A percentile compares a stretch with the other conserved stretches of the same genome.
Conservation (phyloP, 2,329 filamentous ascomycete species). For the Alternaria hordeiaustralica region DNA sequence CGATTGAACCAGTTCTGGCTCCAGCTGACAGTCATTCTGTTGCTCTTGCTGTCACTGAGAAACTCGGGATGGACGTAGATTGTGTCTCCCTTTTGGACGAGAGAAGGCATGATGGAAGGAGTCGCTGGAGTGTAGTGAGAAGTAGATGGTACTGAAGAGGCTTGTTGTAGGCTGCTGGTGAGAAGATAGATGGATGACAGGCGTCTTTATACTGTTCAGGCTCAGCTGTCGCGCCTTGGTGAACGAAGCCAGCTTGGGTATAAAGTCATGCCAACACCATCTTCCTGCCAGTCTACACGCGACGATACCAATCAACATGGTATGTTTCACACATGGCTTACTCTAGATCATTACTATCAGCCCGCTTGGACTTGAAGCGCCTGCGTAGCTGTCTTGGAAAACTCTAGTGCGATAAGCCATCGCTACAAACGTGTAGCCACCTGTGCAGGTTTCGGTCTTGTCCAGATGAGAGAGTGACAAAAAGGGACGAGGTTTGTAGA, state of each 20-base stretch:
- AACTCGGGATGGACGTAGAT: background rate
- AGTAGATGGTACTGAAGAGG: background rate
- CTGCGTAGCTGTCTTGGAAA: fast-evolving
- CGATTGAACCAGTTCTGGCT: background rate
- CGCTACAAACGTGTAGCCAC: background rate
- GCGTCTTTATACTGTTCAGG: background rate
- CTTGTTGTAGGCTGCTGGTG: background rate
- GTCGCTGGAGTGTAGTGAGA: background rate
- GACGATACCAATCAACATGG: background rate
- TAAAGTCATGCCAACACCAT: background rate
- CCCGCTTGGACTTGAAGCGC: background rate
- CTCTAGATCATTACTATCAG: background rate
- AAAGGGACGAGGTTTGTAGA: background rate
- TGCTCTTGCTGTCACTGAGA: background rate
- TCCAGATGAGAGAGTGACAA: background rate
- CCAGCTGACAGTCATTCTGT: background rate
- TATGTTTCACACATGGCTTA: background rate
- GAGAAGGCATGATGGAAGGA: background rate
- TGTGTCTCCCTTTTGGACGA: background rate
- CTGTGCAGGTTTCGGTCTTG: background rate
- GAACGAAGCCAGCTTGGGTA: background rate
- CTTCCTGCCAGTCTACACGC: background rate
- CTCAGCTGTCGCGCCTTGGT: background rate
- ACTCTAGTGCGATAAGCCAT: background rate
- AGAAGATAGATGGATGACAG: background rate